Evolutionary conservation across 495 filamentous ascomycete species (phyloP), one percentile per base, ranked within the genome.

Genomic region (Amniculicola lignicola): DNA sequence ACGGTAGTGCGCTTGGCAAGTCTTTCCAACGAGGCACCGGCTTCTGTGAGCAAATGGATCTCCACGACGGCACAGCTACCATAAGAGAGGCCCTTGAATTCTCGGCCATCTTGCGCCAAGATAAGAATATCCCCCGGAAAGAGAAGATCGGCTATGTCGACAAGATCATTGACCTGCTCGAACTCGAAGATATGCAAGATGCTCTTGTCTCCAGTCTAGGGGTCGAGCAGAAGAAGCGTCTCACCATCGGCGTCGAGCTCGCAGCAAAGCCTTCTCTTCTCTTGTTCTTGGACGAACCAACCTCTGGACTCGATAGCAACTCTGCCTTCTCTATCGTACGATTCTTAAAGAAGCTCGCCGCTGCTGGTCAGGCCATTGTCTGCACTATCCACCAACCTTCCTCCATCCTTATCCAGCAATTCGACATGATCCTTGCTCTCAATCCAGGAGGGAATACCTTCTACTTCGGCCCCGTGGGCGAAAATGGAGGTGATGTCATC

Each of bases 181-280:
- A 74, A 47, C 68, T 74, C 3, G 35, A 62, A 18, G 69, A 73
- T 22, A 56, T 72, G 9, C 66, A 74, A 51, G 69, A 74, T 44
- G 71, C 71, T 11, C 59, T 74, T 19, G 57, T 74, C 11, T 54
- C 58, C 65, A 82, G 59, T 70, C 73, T 70, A 73, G 88, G 77
- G 51, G 86, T 87, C 22, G 83, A 86, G 66, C 81, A 85, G 67
- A 77, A 79, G 63, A 86, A 86, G 67, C 79, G 83, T 27, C 75
- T 95, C 2, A 96, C 91, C 1, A 96, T 97, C 51, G 91, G 87
- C 49, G 92, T 97, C 4, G 92, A 97, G 66, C 72, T 97, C 1
- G 91, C 88, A 2, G 89, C 91, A 4, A 90, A 90, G 64, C 92
- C 91, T 0, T 83, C 81, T 19, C 75, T 91, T 0, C 73, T 94